Evolutionary conservation across 1,139 yeast species (phyloP), one percentile per base, ranked within the genome.

Genomic region (Taiozyma sp.): DNA sequence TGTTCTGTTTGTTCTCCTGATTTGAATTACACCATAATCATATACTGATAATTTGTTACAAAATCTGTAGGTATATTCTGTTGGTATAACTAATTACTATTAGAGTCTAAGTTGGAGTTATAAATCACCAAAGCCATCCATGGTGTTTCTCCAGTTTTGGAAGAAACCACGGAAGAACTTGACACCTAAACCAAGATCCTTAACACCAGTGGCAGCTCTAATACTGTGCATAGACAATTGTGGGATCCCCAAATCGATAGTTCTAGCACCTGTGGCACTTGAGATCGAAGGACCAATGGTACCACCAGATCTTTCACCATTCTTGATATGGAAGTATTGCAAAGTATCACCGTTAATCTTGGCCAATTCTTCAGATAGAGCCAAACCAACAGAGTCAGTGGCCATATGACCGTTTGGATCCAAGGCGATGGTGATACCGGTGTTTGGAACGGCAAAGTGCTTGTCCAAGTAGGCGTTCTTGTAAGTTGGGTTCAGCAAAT

Each of bases 321-420:
- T 87, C 64, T 90, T 77, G 58, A 84, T 80, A 60, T 84, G 85
- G 72, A 84, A 82, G 64, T 79, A 80, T 67, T 89, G 96, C 30
- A 88, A 58, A 48, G 70, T 70, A 58, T 87, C 87, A 48, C 74
- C 84, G 54, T 87, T 81, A 51, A 72, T 64, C 46, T 76, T 70
- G 6, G 89, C 91, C 59, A 89, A 70, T 57, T 84, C 83, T 62
- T 84, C 84, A 44, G 83, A 75, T 47, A 89, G 70, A 0, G 90
- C 84, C 45, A 78, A 70, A 13, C 92, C 88, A 36, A 82, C 81
- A 4, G 83, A 75, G 65, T 89, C 96, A 16, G 96, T 87, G 44
- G 92, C 87, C 80, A 88, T 84, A 65, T 85, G 86, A 24, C 83
- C 89, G 64, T 88, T 86, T 36, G 95, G 80, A 67, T 89, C 96